These are phyloP conservation scores for Ustilaginoidea virens DNA, from an alignment of 2,329 filamentous ascomycete species.

Conservation along the genomic window DNA sequence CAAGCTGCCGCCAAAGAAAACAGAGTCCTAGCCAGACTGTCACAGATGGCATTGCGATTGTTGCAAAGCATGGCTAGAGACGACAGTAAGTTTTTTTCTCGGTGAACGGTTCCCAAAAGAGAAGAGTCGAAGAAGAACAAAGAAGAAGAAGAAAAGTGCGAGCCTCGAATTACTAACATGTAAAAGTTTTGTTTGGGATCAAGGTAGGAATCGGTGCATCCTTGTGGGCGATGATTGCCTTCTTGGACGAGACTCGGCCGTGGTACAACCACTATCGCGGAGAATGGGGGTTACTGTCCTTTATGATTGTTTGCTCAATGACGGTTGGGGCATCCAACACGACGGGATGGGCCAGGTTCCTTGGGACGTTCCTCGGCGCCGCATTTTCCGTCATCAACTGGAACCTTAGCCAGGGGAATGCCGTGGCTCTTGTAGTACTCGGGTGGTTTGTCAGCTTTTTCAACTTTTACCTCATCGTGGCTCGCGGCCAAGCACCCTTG, in stretches of 20 bases:
- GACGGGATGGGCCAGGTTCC: conserved; percentile 66
- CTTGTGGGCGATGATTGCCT: conserved; percentile 70
- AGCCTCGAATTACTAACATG: no score
- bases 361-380: conserved; percentile 69
- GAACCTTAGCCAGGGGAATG: conserved; percentile 57
- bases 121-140: no score
- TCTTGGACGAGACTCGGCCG: conserved; percentile 56
- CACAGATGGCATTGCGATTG: conserved; percentile 24
- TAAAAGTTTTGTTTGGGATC: conserved; percentile 51
- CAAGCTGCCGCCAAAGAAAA: conserved; percentile 27
- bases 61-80: conserved; percentile 29
- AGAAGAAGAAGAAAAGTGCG: no score
- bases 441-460: conserved; percentile 65
- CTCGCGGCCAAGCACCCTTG: conserved; percentile 64
- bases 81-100: conserved; percentile 24
- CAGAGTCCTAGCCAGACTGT: conserved; percentile 21
- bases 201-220: conserved; percentile 81
- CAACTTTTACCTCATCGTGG: conserved; percentile 76
- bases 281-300: conserved; percentile 88
- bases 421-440: conserved; percentile 53
- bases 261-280: conserved; percentile 73
- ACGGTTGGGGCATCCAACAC: conserved; percentile 87
- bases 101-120: neutral
- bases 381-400: conserved; percentile 58
- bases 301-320: conserved; percentile 94